Conservation (phyloP, 176 grass and related monocot genomes). For the Triticum dicoccoides region DNA sequence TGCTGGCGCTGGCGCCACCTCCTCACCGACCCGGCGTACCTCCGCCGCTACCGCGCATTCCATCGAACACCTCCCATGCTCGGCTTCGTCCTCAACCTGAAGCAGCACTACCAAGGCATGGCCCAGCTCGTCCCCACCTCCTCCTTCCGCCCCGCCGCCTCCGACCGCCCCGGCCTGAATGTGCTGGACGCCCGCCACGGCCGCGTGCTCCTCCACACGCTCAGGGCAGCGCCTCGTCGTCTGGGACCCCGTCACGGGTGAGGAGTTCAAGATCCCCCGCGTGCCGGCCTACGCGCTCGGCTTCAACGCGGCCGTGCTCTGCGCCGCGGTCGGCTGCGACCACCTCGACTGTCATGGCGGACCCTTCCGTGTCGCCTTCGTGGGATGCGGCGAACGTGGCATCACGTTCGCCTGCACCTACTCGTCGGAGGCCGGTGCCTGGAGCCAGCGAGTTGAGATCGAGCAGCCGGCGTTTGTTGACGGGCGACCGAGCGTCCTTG, state of each 20-base stretch:
- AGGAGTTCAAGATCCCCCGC: background rate
- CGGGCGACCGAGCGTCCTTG: background rate
- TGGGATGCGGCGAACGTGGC: background rate
- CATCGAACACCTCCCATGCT: conserved; percentile 21
- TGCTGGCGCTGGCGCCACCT: conserved; percentile 9
- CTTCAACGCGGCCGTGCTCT: conserved; percentile 20
- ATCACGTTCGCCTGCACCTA: background rate
- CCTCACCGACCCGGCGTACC: background rate
- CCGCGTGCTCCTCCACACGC: background rate
- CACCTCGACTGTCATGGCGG: conserved; percentile 31
- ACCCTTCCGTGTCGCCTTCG: conserved; percentile 10
- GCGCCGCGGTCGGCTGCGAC: conserved; percentile 23
- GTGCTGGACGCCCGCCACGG: conserved; percentile 31
- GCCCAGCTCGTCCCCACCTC: conserved; percentile 12
- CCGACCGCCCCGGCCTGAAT: background rate
- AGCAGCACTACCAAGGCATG: background rate
- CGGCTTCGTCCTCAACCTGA: conserved; percentile 11
- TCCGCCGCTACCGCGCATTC: conserved; percentile 1
- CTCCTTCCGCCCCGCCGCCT: conserved; percentile 10
- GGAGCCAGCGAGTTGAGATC: background rate
- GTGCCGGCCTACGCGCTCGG: background rate
- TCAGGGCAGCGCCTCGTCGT: background rate
- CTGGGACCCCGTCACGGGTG: conserved; percentile 9
- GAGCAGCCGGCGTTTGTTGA: background rate
- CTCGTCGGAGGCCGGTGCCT: conserved; percentile 10